phyloP scores from a whole-genome alignment of 2,329 filamentous ascomycete genomes.

The Orbilia oligospora region DNA sequence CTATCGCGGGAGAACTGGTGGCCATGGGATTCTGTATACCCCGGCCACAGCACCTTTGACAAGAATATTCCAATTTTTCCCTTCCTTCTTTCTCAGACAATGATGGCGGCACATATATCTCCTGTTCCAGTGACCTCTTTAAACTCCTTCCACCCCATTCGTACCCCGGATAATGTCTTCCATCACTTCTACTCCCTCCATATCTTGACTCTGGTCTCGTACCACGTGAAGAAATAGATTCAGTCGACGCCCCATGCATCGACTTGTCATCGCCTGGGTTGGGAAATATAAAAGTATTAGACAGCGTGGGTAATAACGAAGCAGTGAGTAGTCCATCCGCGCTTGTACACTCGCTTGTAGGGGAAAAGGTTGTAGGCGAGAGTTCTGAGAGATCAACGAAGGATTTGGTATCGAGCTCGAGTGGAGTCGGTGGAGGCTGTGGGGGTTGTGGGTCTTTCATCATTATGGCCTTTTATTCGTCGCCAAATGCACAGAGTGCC shows the following conservation, averaged over 20 bases:
- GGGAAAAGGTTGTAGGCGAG: conserved; percentile 9
- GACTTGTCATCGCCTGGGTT: background rate
- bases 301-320: conserved; percentile 18
- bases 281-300: conserved; percentile 18
- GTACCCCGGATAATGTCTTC: background rate
- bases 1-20: background rate
- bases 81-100: background rate
- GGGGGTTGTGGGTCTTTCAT: conserved; percentile 6
- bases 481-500: too few species aligned
- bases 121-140: background rate
- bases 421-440: background rate
- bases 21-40: background rate
- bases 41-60: background rate
- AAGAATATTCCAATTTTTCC: background rate
- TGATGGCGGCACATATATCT: background rate
- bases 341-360: conserved; percentile 2
- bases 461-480: background rate
- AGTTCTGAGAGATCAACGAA: conserved; percentile 18
- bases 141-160: background rate
- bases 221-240: background rate
- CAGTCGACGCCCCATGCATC: background rate
- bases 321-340: conserved; percentile 8
- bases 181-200: background rate
- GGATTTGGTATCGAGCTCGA: conserved; percentile 5
- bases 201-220: background rate